Conservation (phyloP, 129 eudicot species). For the Flaveria brownii region DNA sequence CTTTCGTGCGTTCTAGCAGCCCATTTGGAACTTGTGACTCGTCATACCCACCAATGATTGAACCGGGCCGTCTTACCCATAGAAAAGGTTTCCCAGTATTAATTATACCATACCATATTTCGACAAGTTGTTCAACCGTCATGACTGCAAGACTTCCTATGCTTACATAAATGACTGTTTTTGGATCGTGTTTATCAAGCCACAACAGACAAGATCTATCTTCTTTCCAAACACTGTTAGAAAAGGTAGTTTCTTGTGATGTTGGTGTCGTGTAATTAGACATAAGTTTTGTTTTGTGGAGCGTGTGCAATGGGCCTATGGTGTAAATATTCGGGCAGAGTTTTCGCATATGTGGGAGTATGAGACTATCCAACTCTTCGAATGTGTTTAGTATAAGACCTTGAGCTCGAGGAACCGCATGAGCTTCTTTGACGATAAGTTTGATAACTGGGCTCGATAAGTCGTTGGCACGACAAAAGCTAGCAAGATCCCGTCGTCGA, state of each 20-base stretch:
- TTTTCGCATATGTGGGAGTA: conserved; percentile 31
- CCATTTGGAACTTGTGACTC: conserved; percentile 28
- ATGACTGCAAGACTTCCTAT: conserved; percentile 42
- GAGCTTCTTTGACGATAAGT: conserved; percentile 25
- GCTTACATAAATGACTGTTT: conserved; percentile 34
- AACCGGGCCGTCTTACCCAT: conserved; percentile 58
- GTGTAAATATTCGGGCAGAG: conserved; percentile 42
- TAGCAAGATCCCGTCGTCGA: conserved; percentile 44
- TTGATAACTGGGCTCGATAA: conserved; percentile 17
- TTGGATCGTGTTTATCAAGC: conserved; percentile 41
- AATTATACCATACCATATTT: conserved; percentile 62
- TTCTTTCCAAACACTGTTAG: conserved; percentile 51
- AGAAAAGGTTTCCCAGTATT: conserved; percentile 37
- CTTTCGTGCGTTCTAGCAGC: conserved; percentile 41
- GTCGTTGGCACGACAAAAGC: conserved; percentile 38
- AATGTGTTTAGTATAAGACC: conserved; percentile 50
- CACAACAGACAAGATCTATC: conserved; percentile 50
- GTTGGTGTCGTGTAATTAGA: neutral
- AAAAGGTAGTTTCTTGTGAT: neutral
- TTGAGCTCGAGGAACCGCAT: conserved; percentile 33
- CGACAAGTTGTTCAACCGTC: conserved; percentile 42
- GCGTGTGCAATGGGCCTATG: conserved; percentile 39
- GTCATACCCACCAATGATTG: conserved; percentile 24
- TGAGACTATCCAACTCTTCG: conserved; percentile 28
- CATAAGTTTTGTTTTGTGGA: conserved; percentile 26